Conservation (phyloP, 2,329 filamentous ascomycete species). For the Xylaria polymorpha region DNA sequence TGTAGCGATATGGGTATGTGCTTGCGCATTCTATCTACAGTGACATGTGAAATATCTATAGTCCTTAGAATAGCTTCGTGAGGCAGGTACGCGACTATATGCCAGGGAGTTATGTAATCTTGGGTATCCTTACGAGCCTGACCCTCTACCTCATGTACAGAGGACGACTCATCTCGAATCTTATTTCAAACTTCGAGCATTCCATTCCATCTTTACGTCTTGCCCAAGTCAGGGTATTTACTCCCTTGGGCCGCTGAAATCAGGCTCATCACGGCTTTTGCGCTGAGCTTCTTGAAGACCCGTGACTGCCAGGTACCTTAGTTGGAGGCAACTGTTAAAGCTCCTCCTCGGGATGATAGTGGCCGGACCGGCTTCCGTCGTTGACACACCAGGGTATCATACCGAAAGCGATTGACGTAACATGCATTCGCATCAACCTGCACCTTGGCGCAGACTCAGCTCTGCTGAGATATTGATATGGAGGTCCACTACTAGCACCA, state of each 20-base stretch:
- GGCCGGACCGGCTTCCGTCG: not conserved
- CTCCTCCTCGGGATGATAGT: not conserved
- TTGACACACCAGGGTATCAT: not conserved
- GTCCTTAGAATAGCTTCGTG: not conserved
- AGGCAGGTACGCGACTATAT: not conserved
- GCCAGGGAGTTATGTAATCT: not conserved
- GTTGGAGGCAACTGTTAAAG: not conserved
- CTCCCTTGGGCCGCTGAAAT: not conserved
- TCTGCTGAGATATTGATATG: not conserved
- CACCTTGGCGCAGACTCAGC: conserved; percentile 11
- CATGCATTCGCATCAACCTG: not conserved
- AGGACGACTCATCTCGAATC: not conserved
- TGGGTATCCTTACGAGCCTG: not conserved
- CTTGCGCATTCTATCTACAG: conserved; percentile 14
- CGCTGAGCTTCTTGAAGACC: not conserved
- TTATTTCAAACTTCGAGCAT: not conserved
- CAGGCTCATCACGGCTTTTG: not conserved
- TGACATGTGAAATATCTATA: conserved; percentile 9
- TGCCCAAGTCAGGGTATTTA: not conserved
- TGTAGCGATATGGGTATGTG: not conserved
- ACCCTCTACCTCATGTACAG: not conserved
- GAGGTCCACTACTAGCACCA: not conserved
- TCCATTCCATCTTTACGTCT: not conserved
- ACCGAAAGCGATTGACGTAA: not conserved
- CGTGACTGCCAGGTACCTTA: not conserved